Conservation (phyloP, 495 filamentous ascomycete species). For the Podospora appendiculata region DNA sequence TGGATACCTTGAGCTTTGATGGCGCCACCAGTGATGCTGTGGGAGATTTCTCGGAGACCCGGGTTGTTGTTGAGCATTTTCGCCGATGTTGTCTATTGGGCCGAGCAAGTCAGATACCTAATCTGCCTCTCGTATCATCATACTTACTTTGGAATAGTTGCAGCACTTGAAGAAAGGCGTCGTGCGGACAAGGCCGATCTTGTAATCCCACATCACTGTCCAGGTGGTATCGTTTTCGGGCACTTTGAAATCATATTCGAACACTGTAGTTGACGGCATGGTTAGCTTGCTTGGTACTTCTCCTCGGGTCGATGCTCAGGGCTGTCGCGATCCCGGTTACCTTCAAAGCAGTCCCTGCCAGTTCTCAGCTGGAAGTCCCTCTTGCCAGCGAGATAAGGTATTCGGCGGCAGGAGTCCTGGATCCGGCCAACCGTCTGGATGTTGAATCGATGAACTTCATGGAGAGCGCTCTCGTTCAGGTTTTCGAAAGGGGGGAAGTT, state of each 20-base stretch:
- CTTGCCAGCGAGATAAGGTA: slow-evolving; percentile 92
- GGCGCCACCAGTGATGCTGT: slow-evolving; percentile 91
- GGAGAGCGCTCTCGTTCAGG: slow-evolving; percentile 45
- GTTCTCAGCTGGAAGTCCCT: slow-evolving; percentile 79
- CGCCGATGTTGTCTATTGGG: slow-evolving; percentile 65
- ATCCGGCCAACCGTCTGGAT: slow-evolving; percentile 66
- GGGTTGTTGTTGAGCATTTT: slow-evolving; percentile 73
- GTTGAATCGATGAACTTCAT: slow-evolving; percentile 51
- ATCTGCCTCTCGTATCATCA: neutral
- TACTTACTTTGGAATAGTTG: slow-evolving; percentile 71
- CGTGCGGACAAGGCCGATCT: slow-evolving; percentile 87
- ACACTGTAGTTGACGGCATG: slow-evolving; percentile 48
- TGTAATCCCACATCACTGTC: slow-evolving; percentile 94
- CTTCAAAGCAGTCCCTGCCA: slow-evolving; percentile 79
- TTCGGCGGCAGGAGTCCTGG: slow-evolving; percentile 59
- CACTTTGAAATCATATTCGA: slow-evolving; percentile 79
- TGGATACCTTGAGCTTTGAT: slow-evolving; percentile 77
- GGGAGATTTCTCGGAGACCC: slow-evolving; percentile 75
- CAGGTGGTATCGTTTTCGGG: slow-evolving; percentile 60
- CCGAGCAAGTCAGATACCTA: neutral
- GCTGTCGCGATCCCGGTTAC: slow-evolving; percentile 35
- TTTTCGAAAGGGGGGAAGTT: slow-evolving; percentile 63
- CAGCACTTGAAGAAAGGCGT: slow-evolving; percentile 92
- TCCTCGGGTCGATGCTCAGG: neutral
- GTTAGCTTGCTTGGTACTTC: neutral